Base-by-base conservation (phyloP, 176 grass and related monocot genomes). In the Oryza rufipogon region DNA sequence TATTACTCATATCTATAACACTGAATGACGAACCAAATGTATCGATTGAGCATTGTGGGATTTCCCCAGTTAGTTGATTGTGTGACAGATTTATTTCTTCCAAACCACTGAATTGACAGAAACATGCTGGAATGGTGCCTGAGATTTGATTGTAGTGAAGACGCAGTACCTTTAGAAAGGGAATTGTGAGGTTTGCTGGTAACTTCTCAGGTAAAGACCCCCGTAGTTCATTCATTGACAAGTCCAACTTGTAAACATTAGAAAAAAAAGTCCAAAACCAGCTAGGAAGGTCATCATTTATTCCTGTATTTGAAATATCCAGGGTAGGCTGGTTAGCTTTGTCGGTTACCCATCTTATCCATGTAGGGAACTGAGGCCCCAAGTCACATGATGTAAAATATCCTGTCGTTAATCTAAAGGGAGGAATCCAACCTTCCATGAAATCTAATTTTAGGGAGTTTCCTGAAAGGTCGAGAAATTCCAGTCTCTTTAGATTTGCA, bases 391-490 rank as follows among this genome's bases (percentile, higher is more conserved):
- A 41, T 4, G 39, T 41, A 41, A 39, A 41, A 41, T 41, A 41
- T 41, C 39, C 39, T 7, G 7, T 7, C 39, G 1, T 41, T 41
- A 41, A 47, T 17, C 77, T 75, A 56, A 94, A 94, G 0, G 82
- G 85, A 73, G 92, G 89, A 74, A 80, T 39, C 90, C 92, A 94
- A 42, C 49, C 6, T 33, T 41, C 39, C 20, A 11, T 22, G 25
- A 87, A 52, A 46, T 52, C 38, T 22, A 94, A 19, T 60, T 66
- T 86, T 1, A 92, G 33, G 0, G 78, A 71, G 30, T 88, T 90
- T 0, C 41, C 14, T 22, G 85, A 76, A 45, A 94, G n/a, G 16
- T 71, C 5, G 9, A 94, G 36, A 5, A 33, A 11, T 15, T 92
- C 1, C 7, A 94, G 28, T 4, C 46, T 67, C 23, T 17, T 64